Evolutionary conservation across 2,329 filamentous ascomycete species (phyloP).

Genomic region (Diaporthe sp.): DNA sequence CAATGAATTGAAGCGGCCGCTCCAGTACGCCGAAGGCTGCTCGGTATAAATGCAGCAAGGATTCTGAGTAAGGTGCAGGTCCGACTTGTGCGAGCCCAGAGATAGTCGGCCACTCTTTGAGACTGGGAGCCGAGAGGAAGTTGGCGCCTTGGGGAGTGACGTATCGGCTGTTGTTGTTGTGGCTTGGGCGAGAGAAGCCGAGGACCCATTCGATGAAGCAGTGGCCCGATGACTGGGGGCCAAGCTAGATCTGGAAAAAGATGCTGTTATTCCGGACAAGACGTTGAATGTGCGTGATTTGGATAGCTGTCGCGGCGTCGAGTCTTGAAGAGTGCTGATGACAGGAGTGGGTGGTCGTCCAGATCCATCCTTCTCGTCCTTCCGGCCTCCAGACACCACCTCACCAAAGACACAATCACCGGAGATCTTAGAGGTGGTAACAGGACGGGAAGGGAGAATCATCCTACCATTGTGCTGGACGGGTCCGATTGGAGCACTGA

Average conservation of each 20-base stretch:
- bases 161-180: slow-evolving; percentile 34
- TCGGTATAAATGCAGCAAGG: slow-evolving; percentile 50
- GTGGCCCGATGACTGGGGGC: slow-evolving; percentile 17
- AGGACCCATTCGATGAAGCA: slow-evolving; percentile 25
- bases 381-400: background rate
- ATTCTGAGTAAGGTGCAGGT: slow-evolving; percentile 33
- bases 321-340: background rate
- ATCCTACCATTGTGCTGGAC: slow-evolving; percentile 21
- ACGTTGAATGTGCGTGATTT: slow-evolving; percentile 32
- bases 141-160: background rate
- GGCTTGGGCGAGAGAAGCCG: slow-evolving; percentile 22
- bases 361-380: background rate
- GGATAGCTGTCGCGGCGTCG: slow-evolving; percentile 16
- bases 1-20: slow-evolving; percentile 68
- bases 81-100: slow-evolving; percentile 32
- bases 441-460: background rate
- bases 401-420: background rate
- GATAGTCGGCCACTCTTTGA: slow-evolving; percentile 25
- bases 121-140: background rate
- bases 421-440: background rate
- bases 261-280: slow-evolving; percentile 29
- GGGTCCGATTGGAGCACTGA: slow-evolving; percentile 33
- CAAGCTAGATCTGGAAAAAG: slow-evolving; percentile 32
- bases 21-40: slow-evolving; percentile 67
- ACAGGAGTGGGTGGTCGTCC: background rate